Base-by-base conservation (phyloP, 345 rosid species). In the Fremontodendron californicum region DNA sequence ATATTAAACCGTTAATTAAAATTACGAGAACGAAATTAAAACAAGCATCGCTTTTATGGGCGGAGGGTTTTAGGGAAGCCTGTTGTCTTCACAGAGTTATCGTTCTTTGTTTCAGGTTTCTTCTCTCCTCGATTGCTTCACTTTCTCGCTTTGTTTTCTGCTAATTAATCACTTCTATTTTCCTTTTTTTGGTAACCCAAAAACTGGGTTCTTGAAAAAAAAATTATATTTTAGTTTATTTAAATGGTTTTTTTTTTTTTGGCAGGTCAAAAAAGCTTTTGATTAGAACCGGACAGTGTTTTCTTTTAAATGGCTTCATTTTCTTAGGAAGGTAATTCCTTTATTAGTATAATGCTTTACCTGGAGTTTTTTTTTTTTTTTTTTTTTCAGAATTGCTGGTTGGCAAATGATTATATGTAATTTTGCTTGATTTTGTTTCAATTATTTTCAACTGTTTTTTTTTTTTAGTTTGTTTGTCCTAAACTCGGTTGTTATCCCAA, bases 201-300 rank as follows among this genome's bases (percentile, higher is more conserved):
- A 55, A 61, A 45, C n/a, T 49, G 25, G 29, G 40, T 45, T n/a
- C 31, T 51, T 6, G 19, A 1, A 42, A 6, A 71, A 70, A 42
- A 58, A 25, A 42, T 60, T 60, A 6, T 72, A 13, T 11, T 66
- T 46, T 39, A 3, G 25, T 66, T 37, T 9, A 33, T 21, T n/a
- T 75, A 10, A 5, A 62, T 62, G 33, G 11, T 40, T 68, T 79
- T 37, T 2, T 45, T 45, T 12, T 52, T 42, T 35, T 77, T 33
- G 64, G 52, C 81, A 94, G 99, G 94, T 93, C 99, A 77, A 87
- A 78, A 78, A 78, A 85, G 82, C 96, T 95, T 54, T 77, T 81
- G 83, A 85, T 93, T 73, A 83, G 98, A 82, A 95, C 98, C 0
- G 96, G 96, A 35, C 97, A 93, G 88, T 95, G 99, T 82, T 95